Base-by-base conservation (phyloP, 1,139 yeast genomes). In the Schizosaccharomyces versatilis region DNA sequence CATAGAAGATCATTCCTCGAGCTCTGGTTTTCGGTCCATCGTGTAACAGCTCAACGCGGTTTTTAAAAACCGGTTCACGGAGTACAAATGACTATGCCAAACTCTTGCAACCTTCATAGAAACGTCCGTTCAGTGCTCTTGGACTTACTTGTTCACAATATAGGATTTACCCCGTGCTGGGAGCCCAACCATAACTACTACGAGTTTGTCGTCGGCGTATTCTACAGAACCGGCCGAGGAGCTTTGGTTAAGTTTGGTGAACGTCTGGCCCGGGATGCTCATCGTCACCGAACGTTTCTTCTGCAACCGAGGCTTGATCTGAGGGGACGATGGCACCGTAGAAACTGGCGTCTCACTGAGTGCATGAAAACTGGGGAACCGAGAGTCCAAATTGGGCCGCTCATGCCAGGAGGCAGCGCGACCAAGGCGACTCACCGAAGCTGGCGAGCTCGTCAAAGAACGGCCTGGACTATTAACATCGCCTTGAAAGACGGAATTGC, bases 121-220 rank as follows among this genome's bases (percentile, higher is more conserved):
- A 24, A 24, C 32, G 32, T 3, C 5, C 5, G 32, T 24, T 24
- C 32, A 24, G 32, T 24, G 32, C 5, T 2, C 32, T 15, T 15
- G 39, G 6, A 41, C 6, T 36, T 19, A 38, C 42, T 54, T 54
- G 24, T 54, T 48, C 6, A 48, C 57, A 61, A 79, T 84, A 81
- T 68, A 72, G 47, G 62, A 66, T 6, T 63, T 78, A 60, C 66
- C 80, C 1, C 49, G 66, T 1, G 59, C 64, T 14, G 78, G 78
- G 53, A 76, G 77, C 62, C 56, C 72, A 73, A 74, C 44, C 62
- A 70, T 40, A 19, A 44, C 32, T 2, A 44, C 32, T 7, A 32
- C 49, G n/a, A 44, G 49, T n/a, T 44, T 44, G 10, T 44, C 49
- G 38, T 44, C 49, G 9, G 38, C 38, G n/a, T 12, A 15, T 19